A percentile compares a stretch with the other conserved stretches of the same genome.
phyloP scores from a whole-genome alignment of 2,329 filamentous ascomycete genomes.

The Penicillium sp. region DNA sequence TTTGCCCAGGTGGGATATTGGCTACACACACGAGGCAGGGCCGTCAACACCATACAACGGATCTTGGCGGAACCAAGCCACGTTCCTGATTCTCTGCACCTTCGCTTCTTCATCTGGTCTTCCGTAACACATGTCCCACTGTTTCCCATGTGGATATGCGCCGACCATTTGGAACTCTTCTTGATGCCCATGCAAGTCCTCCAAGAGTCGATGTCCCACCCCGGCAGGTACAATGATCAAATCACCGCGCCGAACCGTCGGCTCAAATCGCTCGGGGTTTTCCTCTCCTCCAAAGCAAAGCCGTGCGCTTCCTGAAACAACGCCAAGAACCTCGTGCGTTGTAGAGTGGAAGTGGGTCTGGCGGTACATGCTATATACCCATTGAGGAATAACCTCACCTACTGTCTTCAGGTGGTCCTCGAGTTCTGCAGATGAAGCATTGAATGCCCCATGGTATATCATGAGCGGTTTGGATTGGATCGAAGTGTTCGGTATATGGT shows the following conservation, averaged over 20 bases:
- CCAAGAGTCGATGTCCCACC: conserved; percentile 61
- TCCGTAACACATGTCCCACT: conserved; percentile 74
- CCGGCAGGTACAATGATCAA: conserved; percentile 66
- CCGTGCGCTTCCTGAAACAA: conserved; percentile 57
- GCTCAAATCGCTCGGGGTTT: conserved; percentile 59
- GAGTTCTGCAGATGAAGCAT: conserved; percentile 50
- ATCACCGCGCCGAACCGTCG: conserved; percentile 58
- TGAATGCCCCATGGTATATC: conserved; percentile 64
- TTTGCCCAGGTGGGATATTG: not conserved
- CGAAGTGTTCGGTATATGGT: conserved; percentile 62
- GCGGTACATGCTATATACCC: conserved; percentile 68
- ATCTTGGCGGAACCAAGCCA: conserved; percentile 61
- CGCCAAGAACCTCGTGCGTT: conserved; percentile 64
- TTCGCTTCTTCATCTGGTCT: conserved; percentile 55
- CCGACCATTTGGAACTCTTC: conserved; percentile 64
- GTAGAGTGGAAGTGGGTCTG: conserved; percentile 67
- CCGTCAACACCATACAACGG: conserved; percentile 59
- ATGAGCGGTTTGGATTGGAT: conserved; percentile 63
- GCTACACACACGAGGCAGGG: conserved; percentile 47
- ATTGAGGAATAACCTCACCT: conserved; percentile 61
- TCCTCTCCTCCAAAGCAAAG: conserved; percentile 67
- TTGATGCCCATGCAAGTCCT: conserved; percentile 51
- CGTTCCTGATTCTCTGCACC: conserved; percentile 47
- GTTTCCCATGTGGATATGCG: conserved; percentile 57
- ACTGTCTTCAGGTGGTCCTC: conserved; percentile 56